Conservation (phyloP, 805 yeast species). For the Candida koratica region DNA sequence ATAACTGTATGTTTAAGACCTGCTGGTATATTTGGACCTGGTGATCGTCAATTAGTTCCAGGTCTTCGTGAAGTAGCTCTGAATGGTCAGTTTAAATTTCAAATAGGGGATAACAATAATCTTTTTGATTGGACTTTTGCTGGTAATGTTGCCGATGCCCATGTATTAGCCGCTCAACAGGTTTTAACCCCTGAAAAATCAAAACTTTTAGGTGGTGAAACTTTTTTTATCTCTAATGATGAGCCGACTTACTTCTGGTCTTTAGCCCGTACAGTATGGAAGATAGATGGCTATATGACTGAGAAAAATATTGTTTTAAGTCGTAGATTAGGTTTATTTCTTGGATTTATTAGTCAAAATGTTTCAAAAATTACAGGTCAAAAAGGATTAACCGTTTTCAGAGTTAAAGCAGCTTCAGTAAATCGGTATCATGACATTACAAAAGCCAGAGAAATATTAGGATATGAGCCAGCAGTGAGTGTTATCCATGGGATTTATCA, state of each 20-base stretch:
- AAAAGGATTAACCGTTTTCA: constrained; percentile 92
- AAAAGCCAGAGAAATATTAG: constrained; percentile 76
- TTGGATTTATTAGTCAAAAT: constrained; percentile 78
- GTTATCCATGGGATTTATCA: constrained; percentile 74
- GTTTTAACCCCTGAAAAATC: constrained; percentile 47
- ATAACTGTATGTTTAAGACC: constrained; percentile 88
- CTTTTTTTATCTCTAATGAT: constrained; percentile 89
- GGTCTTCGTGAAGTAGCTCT: constrained; percentile 80
- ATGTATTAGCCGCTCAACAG: constrained; percentile 84
- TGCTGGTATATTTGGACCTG: constrained; percentile 98
- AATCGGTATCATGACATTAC: constrained; percentile 87
- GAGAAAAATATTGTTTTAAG: constrained; percentile 62
- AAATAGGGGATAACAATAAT: constrained; percentile 90
- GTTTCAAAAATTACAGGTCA: constrained; percentile 68
- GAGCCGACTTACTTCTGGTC: constrained; percentile 97
- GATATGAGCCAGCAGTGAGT: constrained; percentile 75
- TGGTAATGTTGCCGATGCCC: constrained; percentile 98
- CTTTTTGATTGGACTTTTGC: constrained; percentile 96
- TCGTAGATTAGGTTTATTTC: constrained; percentile 71
- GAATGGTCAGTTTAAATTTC: constrained; percentile 85
- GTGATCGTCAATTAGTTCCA: constrained; percentile 95
- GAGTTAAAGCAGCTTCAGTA: constrained; percentile 91
- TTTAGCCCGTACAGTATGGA: constrained; percentile 94
- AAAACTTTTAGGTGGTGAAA: constrained; percentile 68
- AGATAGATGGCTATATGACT: constrained; percentile 86